Evolutionary conservation across 176 grass and related monocot species (phyloP), one percentile per base, ranked within the genome.

Genomic region (Tuctoria greenei): DNA sequence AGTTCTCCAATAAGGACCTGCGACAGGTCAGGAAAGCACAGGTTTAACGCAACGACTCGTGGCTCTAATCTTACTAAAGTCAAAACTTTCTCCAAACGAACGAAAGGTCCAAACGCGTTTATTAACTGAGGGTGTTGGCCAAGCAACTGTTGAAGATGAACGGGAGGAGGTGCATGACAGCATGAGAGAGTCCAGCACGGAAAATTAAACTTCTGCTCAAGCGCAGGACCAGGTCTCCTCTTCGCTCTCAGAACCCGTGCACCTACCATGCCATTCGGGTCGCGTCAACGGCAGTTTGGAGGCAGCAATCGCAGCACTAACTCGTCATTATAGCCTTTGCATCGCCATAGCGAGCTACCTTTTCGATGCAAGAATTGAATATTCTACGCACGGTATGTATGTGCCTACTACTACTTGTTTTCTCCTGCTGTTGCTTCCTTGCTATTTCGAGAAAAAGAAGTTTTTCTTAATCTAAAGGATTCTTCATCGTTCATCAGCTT

Each of bases 281-380:
- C 23, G 39, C 49, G 85, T 87, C 79, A 82, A 78, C 73, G 67
- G 26, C 25, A 57, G 79, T 69, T 86, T 69, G 84, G 85, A 82
- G 24, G 73, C 79, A 72, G 73, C 85, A 54, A 79, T 83, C 74
- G 16, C 54, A 34, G 41, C n/a, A 50, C 54, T 34, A 39, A 20
- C 39, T 31, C 24, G 34, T 12, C 57, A 67, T 26, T 6, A 50
- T 42, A 24, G 10, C 25, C 40, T 46, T 24, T n/a, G 27, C 24
- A 63, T 70, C 26, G 18, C 50, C 18, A 42, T 71, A 31, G 26
- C 24, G 7, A 8, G 18, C 7, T 1, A 6, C 17, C 49, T 6
- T 45, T 12, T 27, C 31, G 7, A 43, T 34, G 44, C 17, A 27
- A 25, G 1, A 13, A 1, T 23, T 54, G 51, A 54, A 54, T 40